Evolutionary conservation across 1,284 basidiomycete species (phyloP).

Genomic region (Malassezia equina): DNA sequence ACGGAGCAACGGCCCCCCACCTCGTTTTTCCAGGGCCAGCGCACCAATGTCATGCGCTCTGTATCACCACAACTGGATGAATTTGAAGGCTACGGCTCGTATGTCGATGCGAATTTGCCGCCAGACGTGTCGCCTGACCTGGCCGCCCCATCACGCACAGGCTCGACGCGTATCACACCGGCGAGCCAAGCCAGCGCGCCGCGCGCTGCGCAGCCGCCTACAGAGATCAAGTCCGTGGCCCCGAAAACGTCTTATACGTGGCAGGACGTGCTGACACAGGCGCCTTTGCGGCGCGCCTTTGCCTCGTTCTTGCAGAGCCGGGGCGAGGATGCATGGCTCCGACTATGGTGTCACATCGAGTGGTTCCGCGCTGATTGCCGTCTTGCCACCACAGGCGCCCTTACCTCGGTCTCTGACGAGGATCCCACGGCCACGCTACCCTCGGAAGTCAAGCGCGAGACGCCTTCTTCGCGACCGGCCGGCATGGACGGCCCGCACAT

Average conservation of each 20-base stretch:
- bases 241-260: neutral
- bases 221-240: neutral
- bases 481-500: neutral
- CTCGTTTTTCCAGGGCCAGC: constrained; percentile 10
- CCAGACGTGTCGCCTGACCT: neutral
- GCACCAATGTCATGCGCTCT: constrained; percentile 3
- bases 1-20: constrained; percentile 11
- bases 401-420: neutral
- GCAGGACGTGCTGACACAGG: neutral
- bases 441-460: neutral
- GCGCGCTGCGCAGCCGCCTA: neutral
- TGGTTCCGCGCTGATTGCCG: constrained; percentile 18
- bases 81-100: constrained; percentile 9
- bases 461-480: neutral
- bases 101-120: neutral
- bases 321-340: neutral
- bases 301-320: neutral
- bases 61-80: constrained; percentile 11
- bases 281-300: constrained; percentile 4
- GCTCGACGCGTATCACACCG: neutral
- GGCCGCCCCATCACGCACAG: neutral
- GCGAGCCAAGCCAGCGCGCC: neutral
- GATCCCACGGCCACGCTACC: neutral
- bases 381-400: constrained; percentile 1
- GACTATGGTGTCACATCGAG: constrained; percentile 14